Evolutionary conservation across 371 early-diverging fungal genomes (phyloP).

Genomic region (Amoeboaphelidium occidentale): DNA sequence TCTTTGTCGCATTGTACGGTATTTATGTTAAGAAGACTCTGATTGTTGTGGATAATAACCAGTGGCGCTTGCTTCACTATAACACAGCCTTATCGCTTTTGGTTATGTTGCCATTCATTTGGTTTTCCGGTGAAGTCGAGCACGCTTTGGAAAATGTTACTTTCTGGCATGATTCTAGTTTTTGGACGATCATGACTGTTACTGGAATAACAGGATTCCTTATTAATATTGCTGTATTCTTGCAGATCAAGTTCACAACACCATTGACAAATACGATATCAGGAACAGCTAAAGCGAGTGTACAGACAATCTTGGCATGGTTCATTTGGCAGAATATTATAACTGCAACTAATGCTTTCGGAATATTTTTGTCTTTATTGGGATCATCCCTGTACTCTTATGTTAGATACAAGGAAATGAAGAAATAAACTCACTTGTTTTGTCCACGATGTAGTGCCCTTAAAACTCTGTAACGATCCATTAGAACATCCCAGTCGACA

Average conservation of each 20-base stretch:
- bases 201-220: conserved; percentile 41
- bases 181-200: conserved; percentile 40
- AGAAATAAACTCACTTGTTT: neutral
- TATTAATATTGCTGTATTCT: conserved; percentile 47
- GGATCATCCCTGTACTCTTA: conserved; percentile 39
- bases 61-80: conserved; percentile 43
- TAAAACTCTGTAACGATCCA: conserved; percentile 17
- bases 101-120: conserved; percentile 26
- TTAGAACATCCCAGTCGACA: conserved; percentile 46
- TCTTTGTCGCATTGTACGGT: conserved; percentile 45
- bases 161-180: conserved; percentile 14
- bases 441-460: neutral
- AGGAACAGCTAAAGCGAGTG: conserved; percentile 48
- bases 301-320: conserved; percentile 36
- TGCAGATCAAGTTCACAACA: conserved; percentile 49
- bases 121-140: conserved; percentile 31
- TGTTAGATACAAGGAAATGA: conserved; percentile 36
- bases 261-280: conserved; percentile 48
- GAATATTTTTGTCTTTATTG: conserved; percentile 33
- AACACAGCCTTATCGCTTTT: conserved; percentile 37
- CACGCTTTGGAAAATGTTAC: conserved; percentile 25
- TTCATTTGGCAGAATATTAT: conserved; percentile 38
- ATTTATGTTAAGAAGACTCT: conserved; percentile 48
- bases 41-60: conserved; percentile 31
- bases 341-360: conserved; percentile 30